Percentiles rank a stretch among this genome's conserved stretches.
phyloP scores from a whole-genome alignment of 73 alveolate species.

The Urostyla sp. region DNA sequence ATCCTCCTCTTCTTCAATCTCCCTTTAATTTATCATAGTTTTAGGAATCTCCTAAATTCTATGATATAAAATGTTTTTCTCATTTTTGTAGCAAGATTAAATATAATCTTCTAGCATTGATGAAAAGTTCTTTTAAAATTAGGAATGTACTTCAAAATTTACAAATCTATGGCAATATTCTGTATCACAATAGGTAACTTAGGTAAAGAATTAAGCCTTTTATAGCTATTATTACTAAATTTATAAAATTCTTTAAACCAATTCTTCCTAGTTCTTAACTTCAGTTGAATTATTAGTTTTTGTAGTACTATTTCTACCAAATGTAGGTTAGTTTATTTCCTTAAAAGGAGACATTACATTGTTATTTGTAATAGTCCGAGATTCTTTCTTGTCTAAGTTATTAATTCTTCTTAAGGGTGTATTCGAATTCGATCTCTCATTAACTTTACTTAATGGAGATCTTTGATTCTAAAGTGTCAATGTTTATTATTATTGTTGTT shows the following conservation, averaged over 20 bases:
- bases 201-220: conserved; percentile 70
- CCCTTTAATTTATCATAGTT: conserved; percentile 40
- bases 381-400: conserved; percentile 14
- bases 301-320: not conserved
- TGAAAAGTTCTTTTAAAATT: conserved; percentile 54
- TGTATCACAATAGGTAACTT: conserved; percentile 86
- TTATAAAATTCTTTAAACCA: conserved; percentile 1
- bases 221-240: not conserved
- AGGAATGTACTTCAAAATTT: conserved; percentile 71
- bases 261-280: conserved; percentile 23
- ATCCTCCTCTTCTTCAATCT: conserved; percentile 53
- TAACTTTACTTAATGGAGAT: conserved; percentile 51
- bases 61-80: conserved; percentile 69
- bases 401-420: not conserved
- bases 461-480: not conserved
- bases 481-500: not conserved
- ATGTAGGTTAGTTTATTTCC: not conserved
- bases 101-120: conserved; percentile 67
- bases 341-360: not conserved
- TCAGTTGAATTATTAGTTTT: not conserved
- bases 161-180: conserved; percentile 89
- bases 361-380: not conserved
- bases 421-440: not conserved
- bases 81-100: conserved; percentile 49
- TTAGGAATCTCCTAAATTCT: conserved; percentile 69